Evolutionary conservation across 352 stramenopile species (phyloP), one percentile per base, ranked within the genome.

Genomic region (Phytophthora chlamydospora): DNA sequence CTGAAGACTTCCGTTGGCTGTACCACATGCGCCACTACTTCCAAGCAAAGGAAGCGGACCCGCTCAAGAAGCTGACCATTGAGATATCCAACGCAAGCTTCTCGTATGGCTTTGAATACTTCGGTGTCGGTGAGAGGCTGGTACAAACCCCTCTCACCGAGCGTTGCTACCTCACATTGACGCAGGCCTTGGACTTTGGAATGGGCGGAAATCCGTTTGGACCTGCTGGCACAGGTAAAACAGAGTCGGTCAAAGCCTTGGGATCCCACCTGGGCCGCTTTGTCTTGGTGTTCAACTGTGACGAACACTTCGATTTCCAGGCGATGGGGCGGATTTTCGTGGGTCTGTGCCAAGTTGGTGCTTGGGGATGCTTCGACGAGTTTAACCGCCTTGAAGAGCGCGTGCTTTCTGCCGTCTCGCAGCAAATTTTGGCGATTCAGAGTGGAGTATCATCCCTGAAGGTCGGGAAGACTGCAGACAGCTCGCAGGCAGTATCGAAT

Each of bases 281-380:
- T 73, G 97, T 99, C 24, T 68, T 99, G 33, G 98, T 99, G 19
- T 99, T 99, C 84, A 99, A 99, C 77, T 99, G 98, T 84, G 98
- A 99, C 56, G 98, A 99, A 71, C 89, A 97, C 32, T 99, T 99
- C 72, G 98, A 99, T 73, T 99, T 99, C 78, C 96, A 98, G 66
- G 97, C 97, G 3, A 99, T 99, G 96, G 98, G 98, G 29, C 87
- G 98, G 27, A 98, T 99, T 60, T 99, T 99, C 71, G 95, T 98
- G 40, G 98, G 98, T 44, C 85, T 99, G 36, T 99, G 97, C 52
- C 98, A 99, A 90, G 97, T 99, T 40, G 97, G 98, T 46, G 98
- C 97, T 31, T 99, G 98, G 98, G 98, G 97, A 5, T 99, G 98
- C 69, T 99, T 99, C 66, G 98, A 99, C 78, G 98, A 99, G 71